Evolutionary conservation across 768 basidiomycete species (phyloP).

Genomic region (Lactarius psammicola): DNA sequence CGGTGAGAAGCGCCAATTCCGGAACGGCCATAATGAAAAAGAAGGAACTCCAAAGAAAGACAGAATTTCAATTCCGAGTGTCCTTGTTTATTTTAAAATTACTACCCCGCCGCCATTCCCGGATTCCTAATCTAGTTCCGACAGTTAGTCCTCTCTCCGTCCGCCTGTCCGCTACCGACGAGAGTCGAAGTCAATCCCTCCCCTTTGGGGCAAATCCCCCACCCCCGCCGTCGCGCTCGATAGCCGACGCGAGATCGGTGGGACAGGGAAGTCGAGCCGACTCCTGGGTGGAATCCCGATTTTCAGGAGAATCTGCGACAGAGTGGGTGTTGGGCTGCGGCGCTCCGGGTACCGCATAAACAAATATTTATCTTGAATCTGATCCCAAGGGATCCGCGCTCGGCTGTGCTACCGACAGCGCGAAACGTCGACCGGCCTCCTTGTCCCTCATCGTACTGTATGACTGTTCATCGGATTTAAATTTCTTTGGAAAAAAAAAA

Average conservation of each 20-base stretch:
- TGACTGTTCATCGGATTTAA: not conserved
- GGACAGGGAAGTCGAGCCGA: not conserved
- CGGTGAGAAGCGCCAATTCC: slow-evolving; percentile 17
- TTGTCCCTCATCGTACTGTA: not conserved
- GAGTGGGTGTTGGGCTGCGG: not conserved
- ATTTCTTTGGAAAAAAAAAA: not conserved
- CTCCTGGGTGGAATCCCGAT: not conserved
- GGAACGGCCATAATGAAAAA: slow-evolving; percentile 24
- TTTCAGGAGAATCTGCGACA: not conserved
- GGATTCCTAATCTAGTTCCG: slow-evolving; percentile 2
- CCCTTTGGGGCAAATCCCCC: not conserved
- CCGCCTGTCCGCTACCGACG: not conserved
- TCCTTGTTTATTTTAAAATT: slow-evolving; percentile 6
- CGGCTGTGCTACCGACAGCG: not conserved
- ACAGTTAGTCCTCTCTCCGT: not conserved
- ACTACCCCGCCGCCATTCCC: slow-evolving; percentile 3
- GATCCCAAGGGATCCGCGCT: slow-evolving; percentile 5
- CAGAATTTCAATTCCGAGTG: slow-evolving; percentile 1
- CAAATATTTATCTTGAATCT: not conserved
- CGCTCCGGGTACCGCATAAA: not conserved
- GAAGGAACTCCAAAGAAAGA: not conserved
- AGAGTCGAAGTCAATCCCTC: not conserved
- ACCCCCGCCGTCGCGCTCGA: not conserved
- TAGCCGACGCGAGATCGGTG: no score
- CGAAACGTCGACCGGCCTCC: not conserved